A percentile compares a stretch with the other conserved stretches of the same genome.
phyloP scores from a whole-genome alignment of 257 asterid genomes.

The Przewalskia tangutica region DNA sequence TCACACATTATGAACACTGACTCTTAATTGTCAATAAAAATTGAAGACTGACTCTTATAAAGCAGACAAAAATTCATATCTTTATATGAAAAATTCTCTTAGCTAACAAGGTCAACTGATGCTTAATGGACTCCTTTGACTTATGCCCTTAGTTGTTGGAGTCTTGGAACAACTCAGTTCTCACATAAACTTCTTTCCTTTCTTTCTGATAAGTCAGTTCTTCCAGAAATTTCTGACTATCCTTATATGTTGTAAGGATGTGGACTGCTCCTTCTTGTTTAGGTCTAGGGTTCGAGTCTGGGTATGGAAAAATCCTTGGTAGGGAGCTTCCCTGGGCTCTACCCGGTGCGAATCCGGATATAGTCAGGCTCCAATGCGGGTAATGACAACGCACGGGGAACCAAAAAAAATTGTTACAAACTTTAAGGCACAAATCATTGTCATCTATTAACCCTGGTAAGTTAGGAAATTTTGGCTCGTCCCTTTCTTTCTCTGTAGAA shows the following conservation, averaged over 20 bases:
- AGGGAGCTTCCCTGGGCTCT: no score
- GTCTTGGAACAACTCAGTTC: neutral
- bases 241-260: neutral
- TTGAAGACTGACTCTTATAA: neutral
- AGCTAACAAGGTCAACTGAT: neutral
- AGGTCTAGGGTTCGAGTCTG: no score
- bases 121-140: neutral
- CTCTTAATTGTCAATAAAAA: neutral
- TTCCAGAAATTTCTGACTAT: neutral
- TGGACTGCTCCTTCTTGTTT: no score
- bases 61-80: neutral
- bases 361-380: no score
- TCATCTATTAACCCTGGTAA: neutral
- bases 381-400: no score
- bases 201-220: neutral
- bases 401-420: neutral
- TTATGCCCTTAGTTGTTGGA: neutral
- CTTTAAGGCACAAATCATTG: neutral
- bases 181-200: neutral
- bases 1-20: neutral
- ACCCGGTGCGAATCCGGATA: no score
- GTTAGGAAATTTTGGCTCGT: neutral
- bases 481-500: neutral
- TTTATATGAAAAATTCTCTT: neutral
- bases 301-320: no score